Evolutionary conservation across 2,329 filamentous ascomycete genomes (phyloP).

Genomic region (Mycocentrospora acerina): DNA sequence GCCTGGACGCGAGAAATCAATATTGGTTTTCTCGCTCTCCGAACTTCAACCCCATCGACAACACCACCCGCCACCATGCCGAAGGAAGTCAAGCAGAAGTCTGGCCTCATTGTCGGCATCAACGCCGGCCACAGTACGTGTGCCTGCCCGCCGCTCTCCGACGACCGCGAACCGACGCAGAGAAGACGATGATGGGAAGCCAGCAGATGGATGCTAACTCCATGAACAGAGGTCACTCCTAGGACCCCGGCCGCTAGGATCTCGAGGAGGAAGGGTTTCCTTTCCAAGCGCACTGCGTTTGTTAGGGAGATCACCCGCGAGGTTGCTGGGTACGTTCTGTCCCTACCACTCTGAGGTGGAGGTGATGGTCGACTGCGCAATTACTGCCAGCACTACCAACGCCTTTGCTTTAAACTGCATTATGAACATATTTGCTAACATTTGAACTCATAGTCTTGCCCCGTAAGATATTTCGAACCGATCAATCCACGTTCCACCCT

Average conservation of each 20-base stretch:
- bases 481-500: no score
- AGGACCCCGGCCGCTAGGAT: conserved; percentile 52
- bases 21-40: conserved; percentile 15
- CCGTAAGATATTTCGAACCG: no score
- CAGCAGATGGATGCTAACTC: conserved; percentile 25
- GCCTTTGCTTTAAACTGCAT: not conserved
- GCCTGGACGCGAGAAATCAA: conserved; percentile 20
- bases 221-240: conserved; percentile 51
- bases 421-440: conserved; percentile 10
- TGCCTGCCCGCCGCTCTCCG: conserved; percentile 16
- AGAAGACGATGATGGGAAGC: conserved; percentile 10
- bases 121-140: conserved; percentile 68
- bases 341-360: conserved; percentile 1
- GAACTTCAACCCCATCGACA: conserved; percentile 25
- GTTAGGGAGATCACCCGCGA: conserved; percentile 98
- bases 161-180: conserved; percentile 11
- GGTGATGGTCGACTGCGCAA: conserved; percentile 2
- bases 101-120: conserved; percentile 59
- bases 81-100: conserved; percentile 57
- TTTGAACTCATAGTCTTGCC: no score
- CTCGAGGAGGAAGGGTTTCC: conserved; percentile 83
- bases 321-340: conserved; percentile 78
- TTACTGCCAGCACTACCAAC: not conserved
- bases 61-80: conserved; percentile 49
- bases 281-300: conserved; percentile 96